Base-by-base conservation (phyloP, 352 stramenopile genomes). In the Globisporangium barbulae region DNA sequence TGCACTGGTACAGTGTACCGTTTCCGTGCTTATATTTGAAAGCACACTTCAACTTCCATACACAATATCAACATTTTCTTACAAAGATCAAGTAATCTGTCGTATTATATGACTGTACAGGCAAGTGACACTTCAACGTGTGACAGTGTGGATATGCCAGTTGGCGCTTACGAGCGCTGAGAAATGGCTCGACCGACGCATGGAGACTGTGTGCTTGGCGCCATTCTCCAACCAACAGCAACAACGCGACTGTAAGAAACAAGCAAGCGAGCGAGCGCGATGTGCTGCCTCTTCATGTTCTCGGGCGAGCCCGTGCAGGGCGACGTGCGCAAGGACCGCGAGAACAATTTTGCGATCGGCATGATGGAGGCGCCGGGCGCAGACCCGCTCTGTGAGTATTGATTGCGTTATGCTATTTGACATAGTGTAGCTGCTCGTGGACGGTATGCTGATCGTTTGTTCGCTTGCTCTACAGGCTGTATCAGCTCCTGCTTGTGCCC, bases 331-430 rank as follows among this genome's bases (percentile, higher is more conserved):
- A 78, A 89, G 58, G 59, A 81, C 47, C 92, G 97, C 70, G 69
- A 70, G 0, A 74, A 85, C 31, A 67, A 68, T 17, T 98, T 97
- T 73, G 78, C 89, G 25, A 81, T 98, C 61, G 81, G 72, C 53
- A 91, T 98, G 79, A 96, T 96, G 75, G 56, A 94, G 45, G 92
- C 92, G 25, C 86, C 89, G 9, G 72, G 72, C 59, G 79, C 76
- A n/a, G 89, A 91, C 54, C 89, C 89, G 21, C 65, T 88, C 45
- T 98, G 92, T 89, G 90, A 70, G 81, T 41, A 41, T 15, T 80
- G 12, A 63, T 13, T 41, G 50, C 10, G 13, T 25, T 73, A n/a
- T 55, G 30, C n/a, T 0, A 3, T 12, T 31, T 28, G 19, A 22
- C 35, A 7, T 3, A 37, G 13, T 28, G 8, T 31, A 25, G 0